Evolutionary conservation across 768 basidiomycete genomes (phyloP).

Genomic region (Mycena amicta): DNA sequence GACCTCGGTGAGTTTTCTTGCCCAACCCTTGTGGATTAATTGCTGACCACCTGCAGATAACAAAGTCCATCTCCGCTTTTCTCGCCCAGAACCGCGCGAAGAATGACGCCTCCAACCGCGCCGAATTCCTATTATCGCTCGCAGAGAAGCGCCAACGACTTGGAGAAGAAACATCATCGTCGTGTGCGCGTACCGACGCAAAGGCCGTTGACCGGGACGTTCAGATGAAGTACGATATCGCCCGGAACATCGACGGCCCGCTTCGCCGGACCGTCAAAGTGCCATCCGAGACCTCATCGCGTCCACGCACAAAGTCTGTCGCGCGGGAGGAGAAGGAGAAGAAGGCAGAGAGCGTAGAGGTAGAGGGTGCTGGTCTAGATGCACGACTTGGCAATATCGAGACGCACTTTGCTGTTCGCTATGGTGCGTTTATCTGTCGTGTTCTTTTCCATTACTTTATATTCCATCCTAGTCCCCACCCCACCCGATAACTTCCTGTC

Average conservation of each 20-base stretch:
- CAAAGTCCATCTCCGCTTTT: slow-evolving; percentile 70
- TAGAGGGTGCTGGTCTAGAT: slow-evolving; percentile 41
- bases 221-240: slow-evolving; percentile 87
- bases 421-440: slow-evolving; percentile 48
- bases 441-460: not conserved
- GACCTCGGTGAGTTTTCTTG: slow-evolving; percentile 2
- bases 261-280: slow-evolving; percentile 52
- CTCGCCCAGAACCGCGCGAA: slow-evolving; percentile 70
- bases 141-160: slow-evolving; percentile 54
- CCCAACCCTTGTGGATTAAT: too few species aligned
- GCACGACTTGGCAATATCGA: slow-evolving; percentile 71
- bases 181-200: slow-evolving; percentile 77
- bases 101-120: slow-evolving; percentile 76
- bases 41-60: slow-evolving; percentile 62
- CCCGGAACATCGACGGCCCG: slow-evolving; percentile 82
- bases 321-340: slow-evolving; percentile 6
- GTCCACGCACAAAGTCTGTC: slow-evolving; percentile 14
- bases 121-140: slow-evolving; percentile 68
- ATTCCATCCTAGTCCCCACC: slow-evolving; percentile 59
- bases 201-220: slow-evolving; percentile 70
- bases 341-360: slow-evolving; percentile 22
- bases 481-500: slow-evolving; percentile 65
- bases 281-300: slow-evolving; percentile 7
- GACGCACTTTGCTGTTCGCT: slow-evolving; percentile 70
- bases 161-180: slow-evolving; percentile 37